phyloP scores from a whole-genome alignment of 2,329 filamentous ascomycete genomes.

The Capronia coronata region DNA sequence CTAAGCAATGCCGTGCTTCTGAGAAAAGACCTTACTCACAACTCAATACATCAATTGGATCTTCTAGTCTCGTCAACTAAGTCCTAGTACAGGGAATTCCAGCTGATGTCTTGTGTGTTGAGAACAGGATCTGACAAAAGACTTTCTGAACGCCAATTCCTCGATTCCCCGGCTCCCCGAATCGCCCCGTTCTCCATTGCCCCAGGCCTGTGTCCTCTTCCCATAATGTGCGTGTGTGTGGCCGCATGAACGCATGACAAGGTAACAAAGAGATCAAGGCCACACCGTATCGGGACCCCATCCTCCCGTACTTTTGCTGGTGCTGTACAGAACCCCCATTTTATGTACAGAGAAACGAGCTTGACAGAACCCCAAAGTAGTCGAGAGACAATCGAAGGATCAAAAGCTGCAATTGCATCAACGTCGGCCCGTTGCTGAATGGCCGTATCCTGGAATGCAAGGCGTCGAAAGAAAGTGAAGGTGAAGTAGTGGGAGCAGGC shows the following conservation, averaged over 20 bases:
- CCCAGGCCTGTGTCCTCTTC: constrained; percentile 2
- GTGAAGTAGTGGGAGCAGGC: neutral
- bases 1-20: too few relatives aligned
- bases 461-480: neutral
- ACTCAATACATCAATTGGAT: constrained; percentile 1
- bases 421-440: constrained; percentile 17
- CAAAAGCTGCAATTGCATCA: neutral
- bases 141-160: constrained; percentile 2
- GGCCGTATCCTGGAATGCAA: constrained; percentile 1
- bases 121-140: neutral
- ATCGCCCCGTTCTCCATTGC: neutral
- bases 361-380: constrained; percentile 1
- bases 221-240: constrained; percentile 14
- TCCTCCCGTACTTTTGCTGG: constrained; percentile 14
- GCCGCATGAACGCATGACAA: constrained; percentile 18
- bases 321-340: constrained; percentile 23
- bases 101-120: neutral
- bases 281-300: constrained; percentile 1
- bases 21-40: neutral
- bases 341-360: constrained; percentile 22
- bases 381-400: neutral
- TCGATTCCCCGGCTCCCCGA: neutral
- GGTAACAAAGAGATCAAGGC: constrained; percentile 9
- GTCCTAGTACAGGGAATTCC: neutral
- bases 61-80: neutral